phyloP scores from a whole-genome alignment of 169 alveolate species.

The Perkinsus chesapeaki region DNA sequence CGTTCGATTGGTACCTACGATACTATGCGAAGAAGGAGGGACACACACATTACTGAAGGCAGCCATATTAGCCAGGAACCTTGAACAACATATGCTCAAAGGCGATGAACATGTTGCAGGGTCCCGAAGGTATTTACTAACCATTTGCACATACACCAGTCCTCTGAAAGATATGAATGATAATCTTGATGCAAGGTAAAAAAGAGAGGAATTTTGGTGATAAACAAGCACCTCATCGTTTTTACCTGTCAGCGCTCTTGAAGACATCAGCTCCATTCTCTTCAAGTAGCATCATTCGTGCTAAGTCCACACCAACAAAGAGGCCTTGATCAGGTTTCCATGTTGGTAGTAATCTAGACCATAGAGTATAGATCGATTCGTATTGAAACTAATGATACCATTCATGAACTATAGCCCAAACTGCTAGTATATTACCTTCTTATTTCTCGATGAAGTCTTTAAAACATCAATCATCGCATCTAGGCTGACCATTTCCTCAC shows the following conservation, averaged over 20 bases:
- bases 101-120: neutral
- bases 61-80: neutral
- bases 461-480: neutral
- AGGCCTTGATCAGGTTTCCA: neutral
- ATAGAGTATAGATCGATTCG: neutral
- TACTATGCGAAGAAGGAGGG: neutral
- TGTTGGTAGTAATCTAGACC: neutral
- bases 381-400: neutral
- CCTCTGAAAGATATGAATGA: neutral
- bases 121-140: neutral
- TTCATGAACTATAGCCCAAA: neutral
- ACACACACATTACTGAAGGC: neutral
- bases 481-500: neutral
- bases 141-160: neutral
- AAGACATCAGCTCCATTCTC: neutral
- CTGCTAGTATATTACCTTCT: neutral
- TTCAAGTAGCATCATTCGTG: neutral
- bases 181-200: neutral
- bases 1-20: neutral
- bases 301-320: neutral
- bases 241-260: neutral
- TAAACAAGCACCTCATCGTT: too few species aligned
- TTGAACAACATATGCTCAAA: neutral
- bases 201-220: too few species aligned
- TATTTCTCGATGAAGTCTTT: neutral